Conservation (phyloP, 768 basidiomycete species). For the Russula sp. region DNA sequence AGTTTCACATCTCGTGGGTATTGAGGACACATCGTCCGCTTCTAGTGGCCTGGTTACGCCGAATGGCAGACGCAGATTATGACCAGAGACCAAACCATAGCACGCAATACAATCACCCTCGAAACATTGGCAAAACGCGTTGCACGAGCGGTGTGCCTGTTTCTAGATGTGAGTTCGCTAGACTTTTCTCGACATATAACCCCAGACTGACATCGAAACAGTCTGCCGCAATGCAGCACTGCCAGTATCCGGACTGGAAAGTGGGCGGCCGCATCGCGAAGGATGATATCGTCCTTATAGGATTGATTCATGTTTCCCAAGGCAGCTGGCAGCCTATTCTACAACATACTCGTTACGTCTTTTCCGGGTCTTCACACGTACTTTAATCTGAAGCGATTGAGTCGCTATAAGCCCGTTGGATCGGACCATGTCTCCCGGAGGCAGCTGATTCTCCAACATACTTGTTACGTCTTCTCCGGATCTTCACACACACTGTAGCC, state of each 20-base stretch:
- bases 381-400: not conserved
- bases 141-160: constrained; percentile 6
- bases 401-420: not conserved
- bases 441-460: too few relatives aligned
- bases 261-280: constrained; percentile 14
- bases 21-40: not conserved
- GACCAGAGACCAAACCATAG: constrained; percentile 5
- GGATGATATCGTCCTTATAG: constrained; percentile 9
- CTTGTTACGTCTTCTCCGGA: too few relatives aligned
- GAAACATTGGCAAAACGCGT: not conserved
- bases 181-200: not conserved
- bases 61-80: constrained; percentile 6
- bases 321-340: constrained; percentile 19
- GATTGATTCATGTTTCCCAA: constrained; percentile 11
- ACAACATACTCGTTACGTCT: not conserved
- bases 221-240: not conserved
- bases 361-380: not conserved
- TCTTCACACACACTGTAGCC: too few relatives aligned
- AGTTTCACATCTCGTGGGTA: not conserved
- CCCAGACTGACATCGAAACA: not conserved
- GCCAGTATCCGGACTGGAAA: not conserved
- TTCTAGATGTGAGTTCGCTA: constrained; percentile 2
- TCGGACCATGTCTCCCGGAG: too few relatives aligned
- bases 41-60: constrained; percentile 14
- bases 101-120: not conserved